Evolutionary conservation across 352 stramenopile genomes (phyloP).

Genomic region (Pythium diclinum): DNA sequence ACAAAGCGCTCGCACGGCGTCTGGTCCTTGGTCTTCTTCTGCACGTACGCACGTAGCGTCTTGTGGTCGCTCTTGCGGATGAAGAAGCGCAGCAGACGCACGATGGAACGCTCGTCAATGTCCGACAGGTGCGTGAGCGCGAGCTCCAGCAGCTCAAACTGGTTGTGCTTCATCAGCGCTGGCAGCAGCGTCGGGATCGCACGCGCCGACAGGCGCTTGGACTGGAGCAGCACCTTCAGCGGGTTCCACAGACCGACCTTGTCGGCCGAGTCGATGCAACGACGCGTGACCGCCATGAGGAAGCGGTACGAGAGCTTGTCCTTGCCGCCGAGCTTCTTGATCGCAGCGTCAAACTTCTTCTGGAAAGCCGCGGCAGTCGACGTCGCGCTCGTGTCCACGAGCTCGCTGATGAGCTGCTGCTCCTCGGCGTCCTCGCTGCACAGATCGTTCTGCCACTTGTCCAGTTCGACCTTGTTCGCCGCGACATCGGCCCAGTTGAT

Average conservation of each 20-base stretch:
- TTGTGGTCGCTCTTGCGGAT: slow-evolving; percentile 51
- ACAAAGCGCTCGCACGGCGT: slow-evolving; percentile 47
- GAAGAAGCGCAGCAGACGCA: slow-evolving; percentile 74
- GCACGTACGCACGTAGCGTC: slow-evolving; percentile 33
- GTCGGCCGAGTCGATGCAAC: slow-evolving; percentile 54
- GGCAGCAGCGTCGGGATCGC: slow-evolving; percentile 59
- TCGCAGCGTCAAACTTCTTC: slow-evolving; percentile 45
- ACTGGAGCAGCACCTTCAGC: slow-evolving; percentile 48
- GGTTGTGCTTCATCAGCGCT: slow-evolving; percentile 60
- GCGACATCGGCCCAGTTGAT: slow-evolving; percentile 48
- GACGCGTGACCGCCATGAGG: slow-evolving; percentile 50
- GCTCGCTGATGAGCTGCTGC: slow-evolving; percentile 52
- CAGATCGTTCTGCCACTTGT: slow-evolving; percentile 45
- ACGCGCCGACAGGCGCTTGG: slow-evolving; percentile 60
- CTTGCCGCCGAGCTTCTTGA: slow-evolving; percentile 30
- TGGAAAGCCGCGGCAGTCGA: slow-evolving; percentile 40
- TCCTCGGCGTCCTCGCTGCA: slow-evolving; percentile 48
- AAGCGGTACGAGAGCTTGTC: slow-evolving; percentile 53
- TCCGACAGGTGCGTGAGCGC: slow-evolving; percentile 65
- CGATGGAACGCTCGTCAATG: slow-evolving; percentile 72
- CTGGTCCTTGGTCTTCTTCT: slow-evolving; percentile 34
- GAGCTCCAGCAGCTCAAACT: slow-evolving; percentile 63
- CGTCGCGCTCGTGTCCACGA: slow-evolving; percentile 40
- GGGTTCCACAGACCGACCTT: slow-evolving; percentile 47
- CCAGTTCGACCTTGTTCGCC: slow-evolving; percentile 30